Conservation (phyloP, 805 yeast genomes). For the Metschnikowia cerradonensis region DNA sequence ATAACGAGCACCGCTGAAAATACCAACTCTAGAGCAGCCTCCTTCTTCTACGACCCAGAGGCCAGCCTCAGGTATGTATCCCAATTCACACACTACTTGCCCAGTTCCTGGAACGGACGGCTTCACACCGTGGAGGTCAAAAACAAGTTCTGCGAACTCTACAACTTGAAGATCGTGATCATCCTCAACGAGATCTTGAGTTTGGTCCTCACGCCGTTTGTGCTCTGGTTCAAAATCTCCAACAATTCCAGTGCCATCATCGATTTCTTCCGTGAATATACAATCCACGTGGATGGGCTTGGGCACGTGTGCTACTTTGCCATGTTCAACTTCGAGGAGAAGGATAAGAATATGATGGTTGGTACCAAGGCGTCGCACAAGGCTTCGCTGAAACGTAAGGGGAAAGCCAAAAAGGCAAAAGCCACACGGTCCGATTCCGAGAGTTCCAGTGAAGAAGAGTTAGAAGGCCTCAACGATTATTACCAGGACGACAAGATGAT, state of each 20-base stretch:
- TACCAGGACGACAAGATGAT: constrained; percentile 83
- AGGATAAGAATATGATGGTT: constrained; percentile 43
- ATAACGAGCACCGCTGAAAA: constrained; percentile 22
- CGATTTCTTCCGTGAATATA: constrained; percentile 86
- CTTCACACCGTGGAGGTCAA: constrained; percentile 84
- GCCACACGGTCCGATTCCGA: constrained; percentile 16
- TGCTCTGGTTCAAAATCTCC: constrained; percentile 83
- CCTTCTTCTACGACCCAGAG: constrained; percentile 85
- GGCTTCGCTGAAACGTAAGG: constrained; percentile 11
- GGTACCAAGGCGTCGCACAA: constrained; percentile 19
- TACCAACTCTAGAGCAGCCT: constrained; percentile 21
- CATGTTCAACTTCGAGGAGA: constrained; percentile 76
- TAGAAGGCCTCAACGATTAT: constrained; percentile 32
- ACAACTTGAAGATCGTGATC: constrained; percentile 67
- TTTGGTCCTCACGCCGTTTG: constrained; percentile 78
- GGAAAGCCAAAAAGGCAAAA: neutral
- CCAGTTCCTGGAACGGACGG: constrained; percentile 79
- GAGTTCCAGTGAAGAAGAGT: constrained; percentile 18
- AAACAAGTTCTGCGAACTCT: constrained; percentile 73
- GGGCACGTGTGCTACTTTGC: constrained; percentile 96
- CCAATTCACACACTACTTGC: constrained; percentile 86
- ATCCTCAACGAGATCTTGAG: constrained; percentile 77
- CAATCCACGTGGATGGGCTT: constrained; percentile 88
- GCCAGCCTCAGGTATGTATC: constrained; percentile 75
- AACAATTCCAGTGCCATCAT: constrained; percentile 68